Base-by-base conservation (phyloP, 1,139 yeast species). In the Hyphopichia buzzinii region DNA sequence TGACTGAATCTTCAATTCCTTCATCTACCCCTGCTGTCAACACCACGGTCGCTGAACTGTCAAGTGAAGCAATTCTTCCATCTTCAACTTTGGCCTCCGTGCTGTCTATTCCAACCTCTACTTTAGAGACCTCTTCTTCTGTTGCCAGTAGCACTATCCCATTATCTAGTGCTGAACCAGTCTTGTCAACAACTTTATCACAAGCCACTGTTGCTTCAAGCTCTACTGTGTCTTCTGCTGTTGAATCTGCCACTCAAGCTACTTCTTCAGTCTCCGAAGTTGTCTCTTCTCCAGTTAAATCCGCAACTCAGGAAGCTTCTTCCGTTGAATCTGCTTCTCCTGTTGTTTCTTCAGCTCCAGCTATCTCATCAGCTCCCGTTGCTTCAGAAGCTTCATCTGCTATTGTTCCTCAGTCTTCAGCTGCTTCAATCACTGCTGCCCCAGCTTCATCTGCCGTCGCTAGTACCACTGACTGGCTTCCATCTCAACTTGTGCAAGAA, bases 401-500 rank as follows among this genome's bases (percentile, higher is more conserved):
- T 2, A 30, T 15, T 12, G 30, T 29, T 22, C 17, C 28, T 25
- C 14, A 8, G 11, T 11, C 36, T n/a, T 14, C 36, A 17, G 32
- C 28, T 4, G 29, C 39, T 10, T 16, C 31, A 19, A n/a, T 11
- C 10, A 13, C 13, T 16, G 19, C n/a, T 10, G 30, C 25, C 11
- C 35, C 39, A n/a, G 36, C 39, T 4, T 35, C 55, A 12, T 32
- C 49, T 12, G 39, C 49, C 3, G n/a, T n/a, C n/a, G 30, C 55
- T 8, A 32, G 54, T 11, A 41, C 60, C n/a, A 49, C 51, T 19
- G 50, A 64, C 40, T 76, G 81, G 81, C 62, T 77, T 40, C 82
- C 81, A 21, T 59, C 77, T 4, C 63, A 62, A 27, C 64, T 76
- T 38, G 24, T 30, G 35, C 58, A 63, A 30, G 64, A 62, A 41